These are phyloP conservation scores for Amyloporia xantha DNA, from an alignment of 768 basidiomycete species.

Conservation along the genomic window DNA sequence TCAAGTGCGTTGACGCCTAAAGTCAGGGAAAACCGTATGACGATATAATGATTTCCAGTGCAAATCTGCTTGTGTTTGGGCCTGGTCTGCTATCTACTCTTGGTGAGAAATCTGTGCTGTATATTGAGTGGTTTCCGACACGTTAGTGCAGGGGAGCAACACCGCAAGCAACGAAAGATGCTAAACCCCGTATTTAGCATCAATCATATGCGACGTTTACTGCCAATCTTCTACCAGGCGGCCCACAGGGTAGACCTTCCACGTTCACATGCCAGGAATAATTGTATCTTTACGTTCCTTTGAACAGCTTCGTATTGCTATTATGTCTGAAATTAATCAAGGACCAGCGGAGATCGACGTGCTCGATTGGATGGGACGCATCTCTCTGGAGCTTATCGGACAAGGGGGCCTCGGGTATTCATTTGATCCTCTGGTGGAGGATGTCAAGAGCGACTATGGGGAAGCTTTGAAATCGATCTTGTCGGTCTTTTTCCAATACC, in stretches of 20 bases:
- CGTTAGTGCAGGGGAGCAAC: conserved; percentile 19
- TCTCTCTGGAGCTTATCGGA: conserved; percentile 21
- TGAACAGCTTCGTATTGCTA: conserved; percentile 14
- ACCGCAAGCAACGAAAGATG: conserved; percentile 24
- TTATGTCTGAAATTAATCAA: neutral
- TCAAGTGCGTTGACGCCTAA: conserved; percentile 8
- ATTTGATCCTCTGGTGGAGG: conserved; percentile 15
- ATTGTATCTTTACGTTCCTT: neutral
- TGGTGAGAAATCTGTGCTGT: conserved; percentile 7
- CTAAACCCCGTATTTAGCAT: conserved; percentile 25
- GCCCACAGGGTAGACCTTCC: conserved; percentile 13
- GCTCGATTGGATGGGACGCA: conserved; percentile 16
- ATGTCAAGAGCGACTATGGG: conserved; percentile 13
- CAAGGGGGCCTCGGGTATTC: conserved; percentile 21
- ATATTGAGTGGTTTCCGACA: neutral
- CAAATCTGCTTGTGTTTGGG: conserved; percentile 16
- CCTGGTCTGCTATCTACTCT: conserved; percentile 19
- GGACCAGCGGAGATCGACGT: conserved; percentile 7
- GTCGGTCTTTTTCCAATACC: conserved; percentile 9
- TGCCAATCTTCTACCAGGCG: conserved; percentile 20
- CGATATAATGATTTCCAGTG: conserved; percentile 7
- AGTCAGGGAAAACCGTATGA: neutral
- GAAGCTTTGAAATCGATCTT: conserved; percentile 17
- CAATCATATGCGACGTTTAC: conserved; percentile 20
- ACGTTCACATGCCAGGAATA: neutral